A percentile compares a stretch with the other conserved stretches of the same genome.
Conservation (phyloP, 2,329 filamentous ascomycete genomes). For the Apiospora marii region DNA sequence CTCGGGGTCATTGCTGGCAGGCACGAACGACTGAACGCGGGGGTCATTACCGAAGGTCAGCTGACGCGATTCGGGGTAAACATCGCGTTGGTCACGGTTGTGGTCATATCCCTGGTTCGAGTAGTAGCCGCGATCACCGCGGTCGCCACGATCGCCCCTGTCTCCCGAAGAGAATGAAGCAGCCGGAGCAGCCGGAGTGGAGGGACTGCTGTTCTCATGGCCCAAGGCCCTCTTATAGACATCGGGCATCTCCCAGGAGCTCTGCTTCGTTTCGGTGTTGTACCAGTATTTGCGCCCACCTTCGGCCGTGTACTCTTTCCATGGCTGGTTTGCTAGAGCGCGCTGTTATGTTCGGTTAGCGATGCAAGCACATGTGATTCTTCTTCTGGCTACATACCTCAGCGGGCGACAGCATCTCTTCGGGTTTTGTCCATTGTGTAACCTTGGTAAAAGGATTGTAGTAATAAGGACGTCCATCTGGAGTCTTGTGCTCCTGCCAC, state of each 20-base stretch:
- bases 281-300: slow-evolving; percentile 95
- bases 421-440: slow-evolving; percentile 94
- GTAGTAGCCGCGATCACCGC: slow-evolving; percentile 35
- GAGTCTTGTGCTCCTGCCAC: slow-evolving; percentile 84
- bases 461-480: slow-evolving; percentile 88
- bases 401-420: slow-evolving; percentile 82
- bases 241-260: slow-evolving; percentile 93
- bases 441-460: slow-evolving; percentile 86
- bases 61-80: slow-evolving; percentile 63
- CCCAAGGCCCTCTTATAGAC: slow-evolving; percentile 79
- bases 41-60: slow-evolving; percentile 64
- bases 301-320: slow-evolving; percentile 90
- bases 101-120: slow-evolving; percentile 37
- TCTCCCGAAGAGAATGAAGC: slow-evolving; percentile 53
- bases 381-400: slow-evolving; percentile 65
- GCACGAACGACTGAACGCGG: slow-evolving; percentile 65
- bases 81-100: slow-evolving; percentile 40
- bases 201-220: slow-evolving; percentile 56
- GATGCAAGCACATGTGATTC: slow-evolving; percentile 29
- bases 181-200: slow-evolving; percentile 53
- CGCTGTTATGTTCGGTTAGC: slow-evolving; percentile 59
- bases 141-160: slow-evolving; percentile 42
- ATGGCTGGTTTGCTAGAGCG: slow-evolving; percentile 82
- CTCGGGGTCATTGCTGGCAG: slow-evolving; percentile 75
- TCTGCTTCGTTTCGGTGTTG: slow-evolving; percentile 89